Evolutionary conservation across 1,284 basidiomycete species (phyloP).

Genomic region (Golubevia pallescens): DNA sequence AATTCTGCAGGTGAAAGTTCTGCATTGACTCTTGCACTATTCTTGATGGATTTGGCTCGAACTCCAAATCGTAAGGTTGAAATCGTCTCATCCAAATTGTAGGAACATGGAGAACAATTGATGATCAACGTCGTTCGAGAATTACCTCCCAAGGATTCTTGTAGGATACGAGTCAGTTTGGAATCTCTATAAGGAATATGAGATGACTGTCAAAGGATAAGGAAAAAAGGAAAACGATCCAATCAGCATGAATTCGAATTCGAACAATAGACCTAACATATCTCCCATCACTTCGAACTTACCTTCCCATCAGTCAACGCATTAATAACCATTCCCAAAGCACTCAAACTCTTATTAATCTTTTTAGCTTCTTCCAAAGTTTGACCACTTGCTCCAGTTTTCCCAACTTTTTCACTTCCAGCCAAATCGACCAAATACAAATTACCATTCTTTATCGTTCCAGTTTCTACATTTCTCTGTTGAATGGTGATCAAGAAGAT

Average conservation of each 20-base stretch:
- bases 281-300: too few species aligned
- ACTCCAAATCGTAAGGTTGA: conserved; percentile 92
- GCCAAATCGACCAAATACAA: conserved; percentile 97
- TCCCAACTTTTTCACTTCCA: conserved; percentile 98
- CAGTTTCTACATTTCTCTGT: conserved; percentile 93
- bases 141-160: conserved; percentile 99
- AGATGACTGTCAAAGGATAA: too few species aligned
- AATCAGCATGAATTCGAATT: too few species aligned
- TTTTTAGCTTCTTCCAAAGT: conserved; percentile 99
- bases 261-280: too few species aligned
- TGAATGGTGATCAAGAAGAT: conserved; percentile 98
- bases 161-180: conserved; percentile 96
- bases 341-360: conserved; percentile 98
- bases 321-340: conserved; percentile 99
- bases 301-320: conserved; percentile 82
- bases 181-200: conserved; percentile 99
- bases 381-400: conserved; percentile 98
- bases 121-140: conserved; percentile 98
- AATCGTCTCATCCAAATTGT: conserved; percentile 96
- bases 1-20: conserved; percentile 96
- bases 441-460: conserved; percentile 94
- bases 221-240: too few species aligned
- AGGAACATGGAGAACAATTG: conserved; percentile 96
- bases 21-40: conserved; percentile 96
- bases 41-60: conserved; percentile 99